Evolutionary conservation across 2,329 filamentous ascomycete species (phyloP).

Genomic region (Trichoderma brevicompactum): DNA sequence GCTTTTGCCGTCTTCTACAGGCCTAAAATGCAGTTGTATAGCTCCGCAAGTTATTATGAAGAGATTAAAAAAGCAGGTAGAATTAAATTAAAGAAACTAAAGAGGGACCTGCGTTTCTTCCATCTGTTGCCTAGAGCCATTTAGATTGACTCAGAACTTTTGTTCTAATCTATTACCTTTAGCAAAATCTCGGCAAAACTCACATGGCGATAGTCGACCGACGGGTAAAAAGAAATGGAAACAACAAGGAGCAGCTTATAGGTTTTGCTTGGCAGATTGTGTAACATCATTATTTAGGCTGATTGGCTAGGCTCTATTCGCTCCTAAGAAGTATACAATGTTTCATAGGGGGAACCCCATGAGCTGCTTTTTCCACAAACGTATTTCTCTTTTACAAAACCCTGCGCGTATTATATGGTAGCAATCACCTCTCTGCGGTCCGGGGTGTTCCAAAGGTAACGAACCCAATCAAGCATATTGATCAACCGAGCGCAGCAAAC

Average conservation of each 20-base stretch:
- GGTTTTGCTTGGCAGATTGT: neutral
- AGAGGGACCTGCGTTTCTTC: neutral
- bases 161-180: conserved; percentile 6
- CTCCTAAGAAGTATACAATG: neutral
- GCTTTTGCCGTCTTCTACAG: conserved; percentile 17
- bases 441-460: too few species aligned
- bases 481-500: too few species aligned
- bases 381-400: too few species aligned
- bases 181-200: conserved; percentile 23
- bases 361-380: too few species aligned
- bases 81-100: neutral
- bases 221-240: conserved; percentile 1
- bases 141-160: neutral
- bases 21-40: neutral
- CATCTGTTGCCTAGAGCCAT: neutral
- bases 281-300: conserved; percentile 18
- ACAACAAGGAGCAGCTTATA: neutral
- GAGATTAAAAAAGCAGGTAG: neutral
- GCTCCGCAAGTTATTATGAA: neutral
- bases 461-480: too few species aligned
- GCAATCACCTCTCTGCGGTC: too few species aligned
- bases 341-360: neutral
- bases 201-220: neutral
- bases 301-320: conserved; percentile 16
- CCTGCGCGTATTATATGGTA: too few species aligned